These are phyloP conservation scores for Talaromyces trachyspermus DNA, from an alignment of 495 filamentous ascomycete species.

Conservation along the genomic window DNA sequence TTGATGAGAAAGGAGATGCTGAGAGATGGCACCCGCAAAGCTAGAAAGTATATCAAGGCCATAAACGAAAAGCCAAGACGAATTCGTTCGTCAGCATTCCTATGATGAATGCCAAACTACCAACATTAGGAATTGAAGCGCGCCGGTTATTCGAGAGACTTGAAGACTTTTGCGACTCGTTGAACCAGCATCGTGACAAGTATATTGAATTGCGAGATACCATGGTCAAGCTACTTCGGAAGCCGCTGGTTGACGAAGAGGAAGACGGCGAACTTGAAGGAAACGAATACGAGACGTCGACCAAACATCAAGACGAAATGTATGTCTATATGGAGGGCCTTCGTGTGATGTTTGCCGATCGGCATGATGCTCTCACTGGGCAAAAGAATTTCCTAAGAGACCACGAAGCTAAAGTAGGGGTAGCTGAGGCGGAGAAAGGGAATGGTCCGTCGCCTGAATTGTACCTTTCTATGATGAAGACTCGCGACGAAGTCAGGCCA, in stretches of 20 bases:
- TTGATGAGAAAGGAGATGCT: slow-evolving; percentile 69
- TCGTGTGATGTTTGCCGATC: slow-evolving; percentile 67
- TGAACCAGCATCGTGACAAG: slow-evolving; percentile 63
- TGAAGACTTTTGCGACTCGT: slow-evolving; percentile 40
- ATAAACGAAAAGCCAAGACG: slow-evolving; percentile 35
- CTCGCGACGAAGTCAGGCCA: slow-evolving; percentile 51
- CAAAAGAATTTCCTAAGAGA: slow-evolving; percentile 69
- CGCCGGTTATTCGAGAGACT: slow-evolving; percentile 49
- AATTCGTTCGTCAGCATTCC: slow-evolving; percentile 60
- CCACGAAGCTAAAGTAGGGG: slow-evolving; percentile 59
- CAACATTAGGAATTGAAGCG: slow-evolving; percentile 54
- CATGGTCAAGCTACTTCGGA: slow-evolving; percentile 59
- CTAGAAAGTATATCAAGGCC: slow-evolving; percentile 33
- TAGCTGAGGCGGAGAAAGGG: slow-evolving; percentile 49
- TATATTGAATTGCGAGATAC: slow-evolving; percentile 67
- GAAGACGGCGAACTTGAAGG: slow-evolving; percentile 64
- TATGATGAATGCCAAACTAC: slow-evolving; percentile 41
- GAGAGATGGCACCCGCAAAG: slow-evolving; percentile 41
- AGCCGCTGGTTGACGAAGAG: slow-evolving; percentile 78
- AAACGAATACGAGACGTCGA: slow-evolving; percentile 82
- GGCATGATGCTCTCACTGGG: slow-evolving; percentile 66
- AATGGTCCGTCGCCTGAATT: slow-evolving; percentile 68
- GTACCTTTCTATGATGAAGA: slow-evolving; percentile 52
- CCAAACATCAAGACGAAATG: slow-evolving; percentile 75
- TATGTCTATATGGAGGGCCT: slow-evolving; percentile 77